Evolutionary conservation across 2,329 filamentous ascomycete genomes (phyloP), one percentile per base, ranked within the genome.

Genomic region (Beauveria rudraprayagi): DNA sequence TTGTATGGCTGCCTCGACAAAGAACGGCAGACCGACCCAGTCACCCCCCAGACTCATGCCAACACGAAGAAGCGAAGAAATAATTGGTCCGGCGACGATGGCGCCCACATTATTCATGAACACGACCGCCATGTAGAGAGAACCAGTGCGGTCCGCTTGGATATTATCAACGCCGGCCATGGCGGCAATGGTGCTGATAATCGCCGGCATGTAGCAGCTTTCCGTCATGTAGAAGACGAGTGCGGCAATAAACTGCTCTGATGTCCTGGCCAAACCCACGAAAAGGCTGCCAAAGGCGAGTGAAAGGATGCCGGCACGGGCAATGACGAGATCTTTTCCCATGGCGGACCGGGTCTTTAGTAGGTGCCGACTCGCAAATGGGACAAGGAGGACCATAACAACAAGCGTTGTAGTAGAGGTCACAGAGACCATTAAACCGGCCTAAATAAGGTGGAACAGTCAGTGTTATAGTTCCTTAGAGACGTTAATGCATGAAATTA

Each of bases 1-100:
- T 19, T 62, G 60, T 1, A 62, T 26, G 4, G 24, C 30, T 4
- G 40, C 60, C 28, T 55, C 60, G 34, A 37, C 24, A 30, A 62
- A 46, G 30, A 62, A 62, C 10, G 60, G 53, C n/a, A 62, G 22
- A 10, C 60, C 60, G 22, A 57, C 34, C 54, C 60, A 62, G 22
- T 57, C 40, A 2, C 55, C 55, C 3, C 60, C 60, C 10, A 55
- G 30, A 19, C 41, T 56, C 46, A 62, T 56, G 6, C 54, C 60
- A n/a, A 53, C 40, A 22, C 55, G 53, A 24, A 62, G 48, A 1
- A 55, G 52, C 17, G 34, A 56, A 4, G 60, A 55, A 14, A 61
- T 41, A 40, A 56, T 10, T 5, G 60, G 60, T 2, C 60, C 54
- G 3, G 60, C 54, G 16, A 53, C 48, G 5, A 58, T 46, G 14